These are phyloP conservation scores for Fusarium floridanum DNA, from an alignment of 2,329 filamentous ascomycete genomes.

Conservation along the genomic window DNA sequence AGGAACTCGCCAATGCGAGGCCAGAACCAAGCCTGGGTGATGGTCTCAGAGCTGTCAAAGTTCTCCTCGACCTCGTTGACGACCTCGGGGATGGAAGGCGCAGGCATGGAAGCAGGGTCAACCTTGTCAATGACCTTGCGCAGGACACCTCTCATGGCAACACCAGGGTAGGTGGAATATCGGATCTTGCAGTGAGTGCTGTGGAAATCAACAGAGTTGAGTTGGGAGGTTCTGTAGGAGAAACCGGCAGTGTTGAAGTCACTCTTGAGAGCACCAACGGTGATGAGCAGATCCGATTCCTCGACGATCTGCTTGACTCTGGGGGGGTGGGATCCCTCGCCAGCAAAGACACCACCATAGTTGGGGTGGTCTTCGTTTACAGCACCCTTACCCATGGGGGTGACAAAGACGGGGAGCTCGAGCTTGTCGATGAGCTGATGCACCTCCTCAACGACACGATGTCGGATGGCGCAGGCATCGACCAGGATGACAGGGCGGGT, in stretches of 20 bases:
- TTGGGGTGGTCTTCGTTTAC: constrained; percentile 81
- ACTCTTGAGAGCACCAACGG: constrained; percentile 76
- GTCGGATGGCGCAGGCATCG: constrained; percentile 85
- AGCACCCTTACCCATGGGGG: constrained; percentile 89
- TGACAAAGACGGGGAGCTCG: constrained; percentile 84
- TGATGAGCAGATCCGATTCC: constrained; percentile 77
- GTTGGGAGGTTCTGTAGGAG: constrained; percentile 81
- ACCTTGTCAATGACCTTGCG: constrained; percentile 74
- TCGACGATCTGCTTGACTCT: constrained; percentile 75
- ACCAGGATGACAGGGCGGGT: constrained; percentile 83
- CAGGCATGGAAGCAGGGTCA: constrained; percentile 69
- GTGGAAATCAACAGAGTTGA: constrained; percentile 86
- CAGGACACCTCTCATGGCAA: constrained; percentile 84
- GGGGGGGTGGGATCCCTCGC: constrained; percentile 76
- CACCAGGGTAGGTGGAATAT: constrained; percentile 82
- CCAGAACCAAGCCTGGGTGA: constrained; percentile 84
- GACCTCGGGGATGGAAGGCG: constrained; percentile 65
- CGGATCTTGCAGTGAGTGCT: constrained; percentile 79
- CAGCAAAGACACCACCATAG: constrained; percentile 88
- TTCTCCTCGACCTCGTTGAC: constrained; percentile 62
- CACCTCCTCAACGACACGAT: constrained; percentile 79
- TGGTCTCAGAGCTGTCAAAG: constrained; percentile 57
- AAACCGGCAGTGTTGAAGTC: constrained; percentile 89
- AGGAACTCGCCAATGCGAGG: constrained; percentile 80
- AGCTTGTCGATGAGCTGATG: constrained; percentile 80